Conservation (phyloP, 2,329 filamentous ascomycete species). For the Paraphoma chrysanthemicola region DNA sequence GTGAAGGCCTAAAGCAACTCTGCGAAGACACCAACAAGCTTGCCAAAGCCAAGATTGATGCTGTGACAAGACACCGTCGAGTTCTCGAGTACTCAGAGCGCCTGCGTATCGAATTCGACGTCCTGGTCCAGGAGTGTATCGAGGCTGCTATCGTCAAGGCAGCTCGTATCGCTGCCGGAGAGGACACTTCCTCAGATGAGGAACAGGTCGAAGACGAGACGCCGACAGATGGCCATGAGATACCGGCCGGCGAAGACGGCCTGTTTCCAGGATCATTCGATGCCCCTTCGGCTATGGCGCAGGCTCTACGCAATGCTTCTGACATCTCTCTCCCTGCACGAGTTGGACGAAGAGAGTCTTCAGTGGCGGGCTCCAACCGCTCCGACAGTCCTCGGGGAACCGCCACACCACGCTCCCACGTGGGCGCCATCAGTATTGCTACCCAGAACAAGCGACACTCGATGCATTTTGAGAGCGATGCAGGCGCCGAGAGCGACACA, state of each 20-base stretch:
- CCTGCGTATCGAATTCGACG: constrained; percentile 90
- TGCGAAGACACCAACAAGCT: constrained; percentile 88
- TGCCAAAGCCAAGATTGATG: constrained; percentile 88
- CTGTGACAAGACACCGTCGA: constrained; percentile 86
- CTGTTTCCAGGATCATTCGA: constrained; percentile 67
- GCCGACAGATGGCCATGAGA: constrained; percentile 52
- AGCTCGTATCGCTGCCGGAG: constrained; percentile 82
- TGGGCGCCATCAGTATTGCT: constrained; percentile 64
- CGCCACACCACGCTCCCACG: constrained; percentile 86
- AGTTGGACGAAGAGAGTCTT: constrained; percentile 61
- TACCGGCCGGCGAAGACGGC: constrained; percentile 59
- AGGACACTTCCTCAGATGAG: constrained; percentile 76
- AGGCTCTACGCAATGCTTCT: constrained; percentile 62
- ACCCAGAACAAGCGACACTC: constrained; percentile 75
- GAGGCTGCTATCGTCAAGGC: constrained; percentile 90
- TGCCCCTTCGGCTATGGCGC: constrained; percentile 61
- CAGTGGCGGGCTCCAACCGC: constrained; percentile 76
- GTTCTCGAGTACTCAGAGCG: constrained; percentile 97
- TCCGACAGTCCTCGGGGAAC: constrained; percentile 85
- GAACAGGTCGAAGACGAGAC: constrained; percentile 55
- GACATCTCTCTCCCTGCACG: constrained; percentile 56
- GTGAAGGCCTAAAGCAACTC: constrained; percentile 85
- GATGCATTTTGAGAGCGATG: constrained; percentile 82
- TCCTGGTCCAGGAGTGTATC: constrained; percentile 94
- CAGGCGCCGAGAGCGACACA: constrained; percentile 83